Base-by-base conservation (phyloP, 2,329 filamentous ascomycete genomes). In the Plectosphaerella sp. region DNA sequence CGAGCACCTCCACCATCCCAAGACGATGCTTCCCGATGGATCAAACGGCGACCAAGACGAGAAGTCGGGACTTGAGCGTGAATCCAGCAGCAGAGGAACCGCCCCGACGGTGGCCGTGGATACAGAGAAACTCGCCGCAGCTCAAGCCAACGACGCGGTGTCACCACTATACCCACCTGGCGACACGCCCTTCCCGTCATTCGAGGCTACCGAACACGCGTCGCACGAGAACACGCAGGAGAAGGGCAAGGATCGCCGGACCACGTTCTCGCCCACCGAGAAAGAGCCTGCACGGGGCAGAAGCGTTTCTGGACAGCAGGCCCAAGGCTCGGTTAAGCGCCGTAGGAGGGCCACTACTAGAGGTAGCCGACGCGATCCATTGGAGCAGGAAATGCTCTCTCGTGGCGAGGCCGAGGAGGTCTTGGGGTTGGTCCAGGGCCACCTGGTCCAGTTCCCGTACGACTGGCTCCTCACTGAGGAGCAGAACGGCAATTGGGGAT, bases 381-480 rank as follows among this genome's bases (percentile, higher is more conserved):
- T 79, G 51, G 78, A 78, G 1, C 92, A 96, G 56, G 91, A 96
- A 49, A 74, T 97, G 58, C 77, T 97, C 50, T 79, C 81, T 25
- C 83, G 82, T 51, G 79, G 80, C 6, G 89, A 95, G 59, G 89
- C 91, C 1, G 92, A 96, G 66, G 87, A 89, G 60, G 71, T 97
- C 59, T 75, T 97, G 59, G 82, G 83, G 57, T 73, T 94, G 73
- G 81, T 94, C 24, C 93, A 97, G 68, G 94, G 94, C 1, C 86
- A 92, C 66, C 69, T 99, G 49, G 92, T 99, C 24, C 75, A 90
- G 57, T 99, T 95, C 76, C 94, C 94, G 6, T 96, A 97, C 69
- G 91, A 99, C 63, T 99, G 95, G 91, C 82, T 96, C 50, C 82
- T 88, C 61, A 88, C 87, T 52, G 94, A 97, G 72, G 94, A 97